A percentile compares a stretch with the other conserved stretches of the same genome.
phyloP scores from a whole-genome alignment of 768 basidiomycete species.

The Panellus pusillus region DNA sequence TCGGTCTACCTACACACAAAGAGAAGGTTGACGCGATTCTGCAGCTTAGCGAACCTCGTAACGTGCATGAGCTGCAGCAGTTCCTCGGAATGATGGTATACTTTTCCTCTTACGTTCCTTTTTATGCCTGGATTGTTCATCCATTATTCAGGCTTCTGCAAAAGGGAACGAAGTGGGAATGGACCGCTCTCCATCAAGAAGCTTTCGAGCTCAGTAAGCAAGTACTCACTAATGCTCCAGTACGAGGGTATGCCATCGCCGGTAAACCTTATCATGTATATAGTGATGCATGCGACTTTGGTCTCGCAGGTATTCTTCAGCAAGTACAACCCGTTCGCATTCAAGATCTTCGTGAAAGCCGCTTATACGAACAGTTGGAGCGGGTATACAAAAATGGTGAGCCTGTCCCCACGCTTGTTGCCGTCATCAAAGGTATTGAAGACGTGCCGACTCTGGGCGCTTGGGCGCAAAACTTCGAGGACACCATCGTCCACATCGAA shows the following conservation, averaged over 20 bases:
- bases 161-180: slow-evolving; percentile 26
- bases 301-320: slow-evolving; percentile 28
- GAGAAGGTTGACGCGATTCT: slow-evolving; percentile 37
- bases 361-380: slow-evolving; percentile 23
- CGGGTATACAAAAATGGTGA: slow-evolving; percentile 21
- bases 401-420: slow-evolving; percentile 23
- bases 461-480: slow-evolving; percentile 23
- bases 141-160: slow-evolving; percentile 34
- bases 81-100: slow-evolving; percentile 39
- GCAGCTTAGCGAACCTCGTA: slow-evolving; percentile 27
- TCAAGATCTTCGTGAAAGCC: slow-evolving; percentile 28
- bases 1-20: slow-evolving; percentile 36
- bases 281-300: slow-evolving; percentile 34
- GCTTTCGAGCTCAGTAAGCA: slow-evolving; percentile 31
- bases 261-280: slow-evolving; percentile 34
- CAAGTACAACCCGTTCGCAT: slow-evolving; percentile 32
- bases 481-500: slow-evolving; percentile 32
- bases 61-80: slow-evolving; percentile 28
- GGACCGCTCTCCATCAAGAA: slow-evolving; percentile 23
- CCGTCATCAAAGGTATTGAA: slow-evolving; percentile 19
- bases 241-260: slow-evolving; percentile 29
- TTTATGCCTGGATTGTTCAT: slow-evolving; percentile 31
- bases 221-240: slow-evolving; percentile 30
- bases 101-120: slow-evolving; percentile 35
- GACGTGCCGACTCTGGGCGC: slow-evolving; percentile 14